Evolutionary conservation across 257 asterid genomes (phyloP).

Genomic region (Marsdenia floribunda): DNA sequence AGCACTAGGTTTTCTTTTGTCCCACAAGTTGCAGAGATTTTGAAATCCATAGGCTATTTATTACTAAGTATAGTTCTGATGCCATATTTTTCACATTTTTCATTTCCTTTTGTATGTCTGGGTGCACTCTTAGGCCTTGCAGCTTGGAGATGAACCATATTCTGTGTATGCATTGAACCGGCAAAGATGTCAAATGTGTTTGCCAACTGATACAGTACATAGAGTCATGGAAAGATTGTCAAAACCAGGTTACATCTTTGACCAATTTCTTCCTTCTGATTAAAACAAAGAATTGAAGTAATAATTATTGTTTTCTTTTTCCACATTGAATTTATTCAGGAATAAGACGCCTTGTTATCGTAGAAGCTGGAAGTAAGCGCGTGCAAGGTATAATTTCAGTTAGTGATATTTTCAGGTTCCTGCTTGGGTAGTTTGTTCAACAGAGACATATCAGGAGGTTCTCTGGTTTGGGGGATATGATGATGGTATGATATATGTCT

Average conservation of each 20-base stretch:
- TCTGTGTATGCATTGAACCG: conserved; percentile 41
- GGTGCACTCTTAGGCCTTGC: conserved; percentile 56
- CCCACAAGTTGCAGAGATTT: not conserved
- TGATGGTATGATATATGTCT: not conserved
- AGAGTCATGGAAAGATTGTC: conserved; percentile 76
- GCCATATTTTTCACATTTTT: not conserved
- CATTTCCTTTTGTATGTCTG: conserved; percentile 1
- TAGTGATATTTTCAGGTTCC: conserved; percentile 69
- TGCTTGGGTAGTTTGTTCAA: conserved; percentile 45
- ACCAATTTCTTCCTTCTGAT: not conserved
- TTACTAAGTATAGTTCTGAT: not conserved
- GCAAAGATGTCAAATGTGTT: conserved; percentile 91
- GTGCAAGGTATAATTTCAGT: conserved; percentile 76
- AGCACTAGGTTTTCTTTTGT: too few relatives aligned
- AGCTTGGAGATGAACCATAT: conserved; percentile 74
- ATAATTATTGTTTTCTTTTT: not conserved
- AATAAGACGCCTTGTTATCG: conserved; percentile 72
- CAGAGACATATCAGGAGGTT: not conserved
- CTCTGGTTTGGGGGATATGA: conserved; percentile 4
- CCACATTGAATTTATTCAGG: conserved; percentile 37
- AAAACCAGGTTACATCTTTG: conserved; percentile 56
- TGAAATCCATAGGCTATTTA: not conserved
- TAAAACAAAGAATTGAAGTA: not conserved
- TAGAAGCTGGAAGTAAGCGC: conserved; percentile 96
- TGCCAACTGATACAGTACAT: conserved; percentile 69